Percentiles rank a stretch among this genome's conserved stretches.
Conservation (phyloP, 805 yeast genomes). For the Candida broadrunensis region DNA sequence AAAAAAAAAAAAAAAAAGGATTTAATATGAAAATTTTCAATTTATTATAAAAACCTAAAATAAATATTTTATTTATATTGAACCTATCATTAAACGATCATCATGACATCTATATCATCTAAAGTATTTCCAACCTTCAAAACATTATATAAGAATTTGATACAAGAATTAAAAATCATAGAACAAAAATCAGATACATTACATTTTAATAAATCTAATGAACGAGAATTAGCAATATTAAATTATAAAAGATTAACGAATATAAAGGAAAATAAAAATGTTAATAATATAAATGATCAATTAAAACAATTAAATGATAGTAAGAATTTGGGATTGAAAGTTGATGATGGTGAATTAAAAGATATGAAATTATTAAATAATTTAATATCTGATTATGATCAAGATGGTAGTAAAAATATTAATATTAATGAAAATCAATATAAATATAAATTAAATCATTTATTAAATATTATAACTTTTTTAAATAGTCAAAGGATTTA, state of each 20-base stretch:
- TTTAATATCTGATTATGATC: neutral
- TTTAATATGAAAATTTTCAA: too few species aligned
- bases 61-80: too few species aligned
- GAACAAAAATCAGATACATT: conserved; percentile 32
- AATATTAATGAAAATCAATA: neutral
- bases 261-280: conserved; percentile 31
- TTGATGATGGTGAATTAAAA: neutral
- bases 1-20: too few species aligned
- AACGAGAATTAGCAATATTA: conserved; percentile 44
- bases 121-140: conserved; percentile 8
- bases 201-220: conserved; percentile 38
- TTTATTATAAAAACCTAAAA: too few species aligned
- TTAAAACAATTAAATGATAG: neutral
- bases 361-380: neutral
- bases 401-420: neutral
- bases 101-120: neutral
- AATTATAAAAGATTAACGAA: conserved; percentile 49
- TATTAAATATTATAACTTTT: conserved; percentile 60
- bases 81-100: too few species aligned
- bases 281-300: conserved; percentile 26
- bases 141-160: conserved; percentile 19
- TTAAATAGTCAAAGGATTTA: conserved; percentile 73
- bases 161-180: conserved; percentile 38
- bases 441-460: conserved; percentile 28
- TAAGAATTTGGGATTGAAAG: neutral